Evolutionary conservation across 2,329 filamentous ascomycete species (phyloP).

Genomic region (Fusarium humuli): DNA sequence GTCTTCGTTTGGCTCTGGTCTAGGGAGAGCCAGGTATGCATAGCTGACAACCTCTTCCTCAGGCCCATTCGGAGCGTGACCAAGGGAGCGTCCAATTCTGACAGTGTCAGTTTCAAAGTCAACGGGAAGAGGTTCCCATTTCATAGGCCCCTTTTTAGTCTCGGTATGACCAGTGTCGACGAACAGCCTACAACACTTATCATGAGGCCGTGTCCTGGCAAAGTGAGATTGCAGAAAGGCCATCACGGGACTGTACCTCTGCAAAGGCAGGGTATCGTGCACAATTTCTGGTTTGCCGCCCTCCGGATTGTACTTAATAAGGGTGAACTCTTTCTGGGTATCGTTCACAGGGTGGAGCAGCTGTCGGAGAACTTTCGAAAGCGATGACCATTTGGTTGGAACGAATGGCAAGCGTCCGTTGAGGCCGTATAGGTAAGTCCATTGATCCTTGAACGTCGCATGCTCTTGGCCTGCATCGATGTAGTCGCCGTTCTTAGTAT

Average conservation of each 20-base stretch:
- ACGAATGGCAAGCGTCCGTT: constrained; percentile 51
- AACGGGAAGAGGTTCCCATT: constrained; percentile 40
- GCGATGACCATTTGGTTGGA: constrained; percentile 36
- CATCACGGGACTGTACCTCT: not conserved
- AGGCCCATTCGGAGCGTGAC: not conserved
- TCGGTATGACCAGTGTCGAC: constrained; percentile 20
- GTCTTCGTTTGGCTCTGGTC: not conserved
- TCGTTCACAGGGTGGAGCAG: constrained; percentile 31
- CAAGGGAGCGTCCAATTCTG: constrained; percentile 29
- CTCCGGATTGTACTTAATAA: constrained; percentile 31
- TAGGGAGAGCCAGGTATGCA: constrained; percentile 43
- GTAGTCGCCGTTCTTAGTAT: constrained; percentile 6
- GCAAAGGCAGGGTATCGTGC: constrained; percentile 23
- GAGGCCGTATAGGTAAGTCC: constrained; percentile 42
- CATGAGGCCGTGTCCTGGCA: not conserved
- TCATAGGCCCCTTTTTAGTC: not conserved
- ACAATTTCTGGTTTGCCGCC: not conserved
- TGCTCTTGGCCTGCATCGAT: not conserved
- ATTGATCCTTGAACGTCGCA: constrained; percentile 4
- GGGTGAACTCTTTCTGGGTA: not conserved
- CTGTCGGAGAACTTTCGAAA: constrained; percentile 37
- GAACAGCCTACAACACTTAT: constrained; percentile 42
- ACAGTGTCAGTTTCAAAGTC: constrained; percentile 33
- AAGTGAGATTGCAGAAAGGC: constrained; percentile 17
- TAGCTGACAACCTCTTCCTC: constrained; percentile 14